Evolutionary conservation across 177 flowering plant species (phyloP).

Genomic region (Vitis hybrid): DNA sequence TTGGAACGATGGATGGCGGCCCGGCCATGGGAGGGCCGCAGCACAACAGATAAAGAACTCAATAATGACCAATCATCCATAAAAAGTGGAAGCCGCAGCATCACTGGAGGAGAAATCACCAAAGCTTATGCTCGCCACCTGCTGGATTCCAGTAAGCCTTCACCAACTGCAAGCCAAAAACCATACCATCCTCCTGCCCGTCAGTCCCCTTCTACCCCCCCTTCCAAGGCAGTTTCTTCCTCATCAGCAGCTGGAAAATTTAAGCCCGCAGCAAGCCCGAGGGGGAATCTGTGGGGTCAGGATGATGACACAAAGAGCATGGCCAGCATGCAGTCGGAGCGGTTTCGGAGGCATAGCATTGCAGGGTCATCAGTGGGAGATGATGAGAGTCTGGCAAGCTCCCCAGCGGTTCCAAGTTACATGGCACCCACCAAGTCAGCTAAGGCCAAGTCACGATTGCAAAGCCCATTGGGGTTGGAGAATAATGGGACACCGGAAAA

Average conservation of each 20-base stretch:
- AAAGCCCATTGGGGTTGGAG: slow-evolving; percentile 35
- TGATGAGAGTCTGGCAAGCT: slow-evolving; percentile 47
- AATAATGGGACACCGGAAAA: slow-evolving; percentile 42
- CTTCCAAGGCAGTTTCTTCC: slow-evolving; percentile 20
- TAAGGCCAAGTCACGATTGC: slow-evolving; percentile 45
- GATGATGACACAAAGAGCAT: slow-evolving; percentile 53
- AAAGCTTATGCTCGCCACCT: slow-evolving; percentile 50
- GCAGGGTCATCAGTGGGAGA: slow-evolving; percentile 43
- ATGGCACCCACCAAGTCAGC: slow-evolving; percentile 57
- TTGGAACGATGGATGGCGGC: slow-evolving; percentile 77
- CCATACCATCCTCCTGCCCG: slow-evolving; percentile 17
- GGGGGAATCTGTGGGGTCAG: slow-evolving; percentile 15
- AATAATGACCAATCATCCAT: slow-evolving; percentile 44
- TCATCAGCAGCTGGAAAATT: slow-evolving; percentile 21
- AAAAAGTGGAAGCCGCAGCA: slow-evolving; percentile 33
- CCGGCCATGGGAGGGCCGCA: slow-evolving; percentile 56
- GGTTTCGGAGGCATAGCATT: slow-evolving; percentile 47
- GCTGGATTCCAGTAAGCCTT: slow-evolving; percentile 38
- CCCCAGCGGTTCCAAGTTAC: slow-evolving; percentile 47
- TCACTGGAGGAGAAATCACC: slow-evolving; percentile 43
- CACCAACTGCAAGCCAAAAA: slow-evolving; percentile 38
- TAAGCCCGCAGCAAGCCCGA: slow-evolving; percentile 40
- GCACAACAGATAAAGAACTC: slow-evolving; percentile 31
- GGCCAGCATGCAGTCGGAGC: slow-evolving; percentile 46
- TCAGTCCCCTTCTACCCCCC: slow-evolving; percentile 32